Percentiles rank a stretch among this genome's conserved stretches.
Conservation (phyloP, 495 filamentous ascomycete species). For the Tricharina praecox region DNA sequence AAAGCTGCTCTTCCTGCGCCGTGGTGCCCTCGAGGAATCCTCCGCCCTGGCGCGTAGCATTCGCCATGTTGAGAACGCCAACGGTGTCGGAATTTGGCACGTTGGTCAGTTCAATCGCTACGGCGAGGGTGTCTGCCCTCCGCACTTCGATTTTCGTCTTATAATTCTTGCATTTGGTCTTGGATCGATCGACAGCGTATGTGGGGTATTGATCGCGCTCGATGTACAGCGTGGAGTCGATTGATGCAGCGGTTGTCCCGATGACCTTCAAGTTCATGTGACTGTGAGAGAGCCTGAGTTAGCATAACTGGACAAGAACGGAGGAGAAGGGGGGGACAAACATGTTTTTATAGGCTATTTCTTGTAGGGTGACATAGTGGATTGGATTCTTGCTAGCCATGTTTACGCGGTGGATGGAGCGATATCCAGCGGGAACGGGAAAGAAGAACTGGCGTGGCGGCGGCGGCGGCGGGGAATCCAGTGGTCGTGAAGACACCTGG, state of each 20-base stretch:
- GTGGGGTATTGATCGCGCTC: no score
- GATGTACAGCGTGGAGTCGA: conserved; percentile 1
- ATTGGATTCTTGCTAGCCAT: background rate
- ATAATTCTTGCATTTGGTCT: no score
- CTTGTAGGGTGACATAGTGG: background rate
- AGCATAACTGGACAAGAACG: no score
- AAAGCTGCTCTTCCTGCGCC: conserved; percentile 52
- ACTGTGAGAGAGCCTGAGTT: no score
- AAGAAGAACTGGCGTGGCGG: background rate
- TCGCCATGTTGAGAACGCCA: conserved; percentile 47
- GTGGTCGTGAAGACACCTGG: no score
- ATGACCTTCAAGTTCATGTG: no score
- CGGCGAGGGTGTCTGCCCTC: no score
- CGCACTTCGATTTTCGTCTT: no score
- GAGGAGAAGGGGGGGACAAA: background rate
- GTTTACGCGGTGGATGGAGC: background rate
- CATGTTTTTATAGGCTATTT: background rate
- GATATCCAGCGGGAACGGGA: background rate
- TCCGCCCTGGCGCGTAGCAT: conserved; percentile 35
- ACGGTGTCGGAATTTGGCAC: no score
- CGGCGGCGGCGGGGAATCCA: background rate
- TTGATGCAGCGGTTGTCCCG: background rate
- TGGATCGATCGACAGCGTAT: no score
- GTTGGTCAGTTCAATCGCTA: no score
- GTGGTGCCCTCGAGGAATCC: conserved; percentile 38